Percentiles rank a stretch among this genome's conserved stretches.
Evolutionary conservation across 176 grass and related monocot species (phyloP).

Genomic region (Oryza coarctata): DNA sequence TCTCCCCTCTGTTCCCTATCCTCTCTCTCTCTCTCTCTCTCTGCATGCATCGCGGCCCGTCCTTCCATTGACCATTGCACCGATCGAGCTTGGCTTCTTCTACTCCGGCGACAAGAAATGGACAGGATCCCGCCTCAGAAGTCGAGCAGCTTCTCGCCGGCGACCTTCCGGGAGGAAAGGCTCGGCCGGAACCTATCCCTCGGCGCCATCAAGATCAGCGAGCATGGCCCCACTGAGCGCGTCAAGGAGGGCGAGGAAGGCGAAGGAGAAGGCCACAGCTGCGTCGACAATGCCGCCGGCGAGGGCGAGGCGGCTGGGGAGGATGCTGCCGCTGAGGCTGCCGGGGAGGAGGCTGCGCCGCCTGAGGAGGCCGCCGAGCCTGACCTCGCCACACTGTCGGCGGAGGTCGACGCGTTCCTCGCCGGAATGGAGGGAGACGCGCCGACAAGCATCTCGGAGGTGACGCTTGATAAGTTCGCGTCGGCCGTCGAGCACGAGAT

Average conservation of each 20-base stretch:
- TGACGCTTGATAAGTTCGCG: slow-evolving; percentile 59
- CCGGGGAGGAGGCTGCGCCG: not conserved
- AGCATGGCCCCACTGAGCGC: slow-evolving; percentile 18
- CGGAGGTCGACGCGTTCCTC: slow-evolving; percentile 69
- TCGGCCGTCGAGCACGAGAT: slow-evolving; percentile 65
- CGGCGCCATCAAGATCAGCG: slow-evolving; percentile 62
- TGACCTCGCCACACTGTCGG: slow-evolving; percentile 52
- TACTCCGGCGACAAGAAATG: slow-evolving; percentile 36
- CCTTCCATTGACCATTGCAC: slow-evolving; percentile 35
- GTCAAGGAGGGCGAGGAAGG: slow-evolving; percentile 2
- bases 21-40: slow-evolving; percentile 23
- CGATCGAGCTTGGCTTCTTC: slow-evolving; percentile 8
- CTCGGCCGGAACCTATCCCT: slow-evolving; percentile 89
- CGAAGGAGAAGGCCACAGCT: no score
- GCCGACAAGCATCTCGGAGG: slow-evolving; percentile 50
- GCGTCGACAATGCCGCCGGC: not conserved
- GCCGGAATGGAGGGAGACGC: not conserved
- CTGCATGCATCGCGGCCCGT: slow-evolving; percentile 25
- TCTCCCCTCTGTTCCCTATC: slow-evolving; percentile 19
- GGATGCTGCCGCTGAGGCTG: not conserved
- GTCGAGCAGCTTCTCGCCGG: slow-evolving; percentile 84
- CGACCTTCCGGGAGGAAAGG: slow-evolving; percentile 62
- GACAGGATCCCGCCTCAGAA: slow-evolving; percentile 69
- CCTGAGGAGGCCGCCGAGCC: slow-evolving; percentile 36
- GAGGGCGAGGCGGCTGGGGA: not conserved